These are phyloP conservation scores for Alternaria infectoria DNA, from an alignment of 2,329 filamentous ascomycete species.

Conservation along the genomic window DNA sequence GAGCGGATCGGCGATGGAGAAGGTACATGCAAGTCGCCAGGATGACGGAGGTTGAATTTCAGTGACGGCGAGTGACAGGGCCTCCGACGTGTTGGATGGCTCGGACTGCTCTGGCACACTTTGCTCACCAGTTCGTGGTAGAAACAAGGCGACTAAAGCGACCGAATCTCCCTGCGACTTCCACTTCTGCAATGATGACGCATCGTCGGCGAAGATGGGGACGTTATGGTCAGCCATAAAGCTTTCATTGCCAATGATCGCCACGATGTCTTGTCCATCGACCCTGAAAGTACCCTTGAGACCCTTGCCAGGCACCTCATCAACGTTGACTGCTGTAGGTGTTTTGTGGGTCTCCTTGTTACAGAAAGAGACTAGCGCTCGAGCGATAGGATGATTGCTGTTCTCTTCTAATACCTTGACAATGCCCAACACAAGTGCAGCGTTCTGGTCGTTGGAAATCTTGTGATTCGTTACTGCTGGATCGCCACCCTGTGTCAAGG, in stretches of 20 bases:
- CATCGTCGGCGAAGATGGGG: constrained; percentile 26
- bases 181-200: constrained; percentile 44
- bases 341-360: constrained; percentile 18
- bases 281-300: constrained; percentile 64
- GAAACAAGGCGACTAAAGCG: constrained; percentile 45
- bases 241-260: constrained; percentile 75
- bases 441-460: constrained; percentile 40
- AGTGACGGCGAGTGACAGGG: neutral
- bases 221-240: constrained; percentile 61
- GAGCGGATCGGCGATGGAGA: constrained; percentile 82
- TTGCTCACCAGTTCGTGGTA: neutral
- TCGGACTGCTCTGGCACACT: neutral
- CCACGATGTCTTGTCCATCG: constrained; percentile 35
- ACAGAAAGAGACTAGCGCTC: constrained; percentile 71
- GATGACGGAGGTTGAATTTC: constrained; percentile 7
- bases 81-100: neutral
- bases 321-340: constrained; percentile 49
- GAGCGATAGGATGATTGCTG: constrained; percentile 77
- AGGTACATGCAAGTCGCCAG: constrained; percentile 64
- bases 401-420: constrained; percentile 70
- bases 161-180: constrained; percentile 52
- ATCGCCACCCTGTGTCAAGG: constrained; percentile 74
- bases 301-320: constrained; percentile 75
- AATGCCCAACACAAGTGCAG: constrained; percentile 57
- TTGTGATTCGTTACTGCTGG: constrained; percentile 69